Evolutionary conservation across 2,329 filamentous ascomycete species (phyloP), one percentile per base, ranked within the genome.

Genomic region (Fusarium illudens): DNA sequence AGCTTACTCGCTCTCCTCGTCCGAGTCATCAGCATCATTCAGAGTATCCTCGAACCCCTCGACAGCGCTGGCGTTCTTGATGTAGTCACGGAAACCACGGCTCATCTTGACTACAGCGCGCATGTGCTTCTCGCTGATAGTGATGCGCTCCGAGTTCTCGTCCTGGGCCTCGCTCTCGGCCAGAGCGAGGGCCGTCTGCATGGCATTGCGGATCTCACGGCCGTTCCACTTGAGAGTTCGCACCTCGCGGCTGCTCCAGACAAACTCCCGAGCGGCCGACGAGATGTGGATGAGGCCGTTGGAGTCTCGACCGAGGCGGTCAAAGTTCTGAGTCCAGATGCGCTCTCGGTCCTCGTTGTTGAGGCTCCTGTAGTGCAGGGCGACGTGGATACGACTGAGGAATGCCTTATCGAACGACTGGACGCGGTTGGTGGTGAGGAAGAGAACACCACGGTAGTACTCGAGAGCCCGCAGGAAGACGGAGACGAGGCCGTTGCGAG

Each of bases 371-470:
- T 84, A 84, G 73, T 84, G 81, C 46, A 85, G 76, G 6, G 82
- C 81, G 3, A 85, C 81, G 68, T 85, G 83, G 59, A 85, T 84
- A 36, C 83, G 81, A 49, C 79, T 82, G 34, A 82, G 80, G 66
- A 85, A 82, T n/a, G 83, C 83, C 9, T 74, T 73, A 67, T 85
- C 84, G 56, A 85, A 83, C 30, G 77, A 76, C 52, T 79, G 78
- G 29, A 84, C 83, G 17, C 82, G 79, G 75, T 84, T 85, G 46
- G 82, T 85, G 17, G 83, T 85, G 58, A 85, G 76, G 76, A 85
- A 83, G 34, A 85, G 77, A 30, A 84, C 79, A 50, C 84, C 83
- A 4, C 79, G 78, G 75, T 84, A 85, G 73, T 85, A 85, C 75
- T 85, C 83, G 56, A 85, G 79, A 1, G 81, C 82, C n/a, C 83